Conservation (phyloP, 306 rosid species). For the Quercus gilva region DNA sequence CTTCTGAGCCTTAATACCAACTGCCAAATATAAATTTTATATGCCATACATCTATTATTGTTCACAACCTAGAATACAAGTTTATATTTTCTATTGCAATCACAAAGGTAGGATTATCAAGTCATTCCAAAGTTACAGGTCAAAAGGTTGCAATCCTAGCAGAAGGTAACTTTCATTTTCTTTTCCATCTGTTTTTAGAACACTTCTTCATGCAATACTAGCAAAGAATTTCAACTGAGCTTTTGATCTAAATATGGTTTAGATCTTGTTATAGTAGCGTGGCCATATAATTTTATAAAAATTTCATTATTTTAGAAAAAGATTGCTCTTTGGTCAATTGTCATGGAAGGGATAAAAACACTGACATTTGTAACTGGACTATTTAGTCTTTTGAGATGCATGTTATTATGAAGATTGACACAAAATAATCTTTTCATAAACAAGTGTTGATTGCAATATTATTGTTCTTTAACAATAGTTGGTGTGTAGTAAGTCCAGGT, state of each 20-base stretch:
- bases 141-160: slow-evolving; percentile 83
- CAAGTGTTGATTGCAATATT: too few species aligned
- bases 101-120: slow-evolving; percentile 79
- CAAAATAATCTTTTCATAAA: neutral
- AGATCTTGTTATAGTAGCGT: neutral
- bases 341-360: neutral
- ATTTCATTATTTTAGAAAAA: neutral
- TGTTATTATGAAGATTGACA: neutral
- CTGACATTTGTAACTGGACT: neutral
- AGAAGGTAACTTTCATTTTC: slow-evolving; percentile 38
- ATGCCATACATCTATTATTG: too few species aligned
- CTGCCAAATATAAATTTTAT: too few species aligned
- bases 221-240: neutral
- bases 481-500: neutral
- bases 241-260: neutral
- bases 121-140: slow-evolving; percentile 38
- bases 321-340: neutral
- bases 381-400: neutral
- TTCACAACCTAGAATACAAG: too few species aligned
- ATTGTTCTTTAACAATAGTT: neutral
- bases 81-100: slow-evolving; percentile 36
- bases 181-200: neutral
- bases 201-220: too few species aligned
- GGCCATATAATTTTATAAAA: neutral
- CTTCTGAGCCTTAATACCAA: too few species aligned